Percentiles rank a stretch among this genome's conserved stretches.
Evolutionary conservation across 164 flowering plant species (phyloP).

Genomic region (Kingdonia uniflora): DNA sequence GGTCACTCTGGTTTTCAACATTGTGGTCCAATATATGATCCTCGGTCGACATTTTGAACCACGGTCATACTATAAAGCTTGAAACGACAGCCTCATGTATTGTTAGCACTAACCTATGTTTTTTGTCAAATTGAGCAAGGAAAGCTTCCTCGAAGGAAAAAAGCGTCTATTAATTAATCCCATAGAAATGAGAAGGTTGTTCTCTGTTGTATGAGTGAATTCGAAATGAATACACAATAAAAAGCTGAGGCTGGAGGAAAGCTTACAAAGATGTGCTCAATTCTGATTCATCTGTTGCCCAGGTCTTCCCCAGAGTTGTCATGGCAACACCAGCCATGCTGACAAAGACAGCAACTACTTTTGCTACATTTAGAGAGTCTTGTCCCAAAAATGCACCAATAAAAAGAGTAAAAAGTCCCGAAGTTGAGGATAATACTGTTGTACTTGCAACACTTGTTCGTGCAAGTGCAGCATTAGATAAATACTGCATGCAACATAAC

Average conservation of each 20-base stretch:
- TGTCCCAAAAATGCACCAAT: slow-evolving; percentile 79
- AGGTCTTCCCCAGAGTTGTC: slow-evolving; percentile 97
- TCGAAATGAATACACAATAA: too few species aligned
- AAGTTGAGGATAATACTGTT: slow-evolving; percentile 90
- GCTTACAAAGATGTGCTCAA: slow-evolving; percentile 46
- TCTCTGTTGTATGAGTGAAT: too few species aligned
- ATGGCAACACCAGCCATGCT: slow-evolving; percentile 95
- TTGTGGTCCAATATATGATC: too few species aligned
- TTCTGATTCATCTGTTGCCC: slow-evolving; percentile 87
- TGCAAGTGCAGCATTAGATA: slow-evolving; percentile 95
- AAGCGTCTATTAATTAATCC: too few species aligned
- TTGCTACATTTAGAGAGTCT: slow-evolving; percentile 73
- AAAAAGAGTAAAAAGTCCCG: slow-evolving; percentile 96
- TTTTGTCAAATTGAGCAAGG: too few species aligned
- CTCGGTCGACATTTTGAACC: too few species aligned
- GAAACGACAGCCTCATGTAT: too few species aligned
- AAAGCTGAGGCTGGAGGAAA: not conserved
- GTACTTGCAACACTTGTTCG: slow-evolving; percentile 98
- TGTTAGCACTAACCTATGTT: too few species aligned
- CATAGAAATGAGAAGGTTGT: too few species aligned
- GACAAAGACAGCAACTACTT: slow-evolving; percentile 86
- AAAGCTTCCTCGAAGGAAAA: too few species aligned
- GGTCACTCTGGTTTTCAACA: too few species aligned
- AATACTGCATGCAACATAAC: slow-evolving; percentile 43
- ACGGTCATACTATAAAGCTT: too few species aligned